These are phyloP conservation scores for Rosa lucieae DNA, from an alignment of 306 rosid species.

Conservation along the genomic window DNA sequence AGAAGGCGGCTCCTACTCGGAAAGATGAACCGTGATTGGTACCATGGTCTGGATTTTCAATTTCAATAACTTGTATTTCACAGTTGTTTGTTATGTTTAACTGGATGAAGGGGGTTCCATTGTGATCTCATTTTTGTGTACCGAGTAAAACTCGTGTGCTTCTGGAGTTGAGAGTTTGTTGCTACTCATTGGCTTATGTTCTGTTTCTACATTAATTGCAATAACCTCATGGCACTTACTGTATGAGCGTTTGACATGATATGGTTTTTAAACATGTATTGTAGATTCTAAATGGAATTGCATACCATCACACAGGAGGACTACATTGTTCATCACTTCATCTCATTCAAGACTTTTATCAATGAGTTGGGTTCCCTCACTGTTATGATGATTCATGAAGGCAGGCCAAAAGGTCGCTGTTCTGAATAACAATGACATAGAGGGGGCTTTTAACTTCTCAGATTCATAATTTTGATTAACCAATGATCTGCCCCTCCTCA, in stretches of 20 bases:
- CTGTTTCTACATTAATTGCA: background rate
- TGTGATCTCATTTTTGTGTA: background rate
- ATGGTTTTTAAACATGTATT: background rate
- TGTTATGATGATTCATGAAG: background rate
- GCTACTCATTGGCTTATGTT: background rate
- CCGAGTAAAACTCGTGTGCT: background rate
- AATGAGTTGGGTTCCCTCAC: background rate
- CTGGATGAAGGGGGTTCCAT: background rate
- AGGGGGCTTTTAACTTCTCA: too few species aligned
- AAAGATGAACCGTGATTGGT: conserved; percentile 35
- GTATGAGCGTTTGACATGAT: background rate
- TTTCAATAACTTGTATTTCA: background rate
- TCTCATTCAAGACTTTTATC: background rate
- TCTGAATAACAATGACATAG: too few species aligned
- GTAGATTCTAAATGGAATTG: background rate
- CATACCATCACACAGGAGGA: background rate
- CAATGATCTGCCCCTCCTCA: too few species aligned
- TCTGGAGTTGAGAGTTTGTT: background rate
- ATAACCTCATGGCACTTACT: background rate
- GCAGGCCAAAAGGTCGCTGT: background rate
- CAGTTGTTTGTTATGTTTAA: background rate
- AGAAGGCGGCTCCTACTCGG: conserved; percentile 32
- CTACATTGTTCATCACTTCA: background rate
- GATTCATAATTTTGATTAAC: too few species aligned
- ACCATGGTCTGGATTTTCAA: background rate